Evolutionary conservation across 164 flowering plant genomes (phyloP), one percentile per base, ranked within the genome.

Genomic region (Litsea cubeba): DNA sequence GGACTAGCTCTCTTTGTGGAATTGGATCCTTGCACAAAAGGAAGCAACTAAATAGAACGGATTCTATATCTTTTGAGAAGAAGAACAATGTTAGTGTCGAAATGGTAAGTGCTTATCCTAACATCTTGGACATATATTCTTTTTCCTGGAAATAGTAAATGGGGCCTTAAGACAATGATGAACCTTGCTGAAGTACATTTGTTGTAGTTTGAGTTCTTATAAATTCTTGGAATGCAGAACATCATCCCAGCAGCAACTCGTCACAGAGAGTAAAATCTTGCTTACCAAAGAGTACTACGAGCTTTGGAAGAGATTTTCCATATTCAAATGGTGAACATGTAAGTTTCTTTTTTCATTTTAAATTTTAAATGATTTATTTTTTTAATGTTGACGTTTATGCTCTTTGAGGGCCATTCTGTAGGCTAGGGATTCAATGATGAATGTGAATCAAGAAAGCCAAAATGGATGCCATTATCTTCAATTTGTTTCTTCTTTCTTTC

Each of bases 1-100:
- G 71, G 74, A 50, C 70, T 26, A 79, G 80, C 74, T 68, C 87
- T 23, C 49, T 67, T 18, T 80, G 65, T 70, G 74, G 74, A 69
- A 40, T 74, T 75, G 84, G 77, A 65, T 85, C 91, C 14, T 71
- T 83, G 35, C 79, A 54, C 51, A 86, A 76, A 72, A 76, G 66
- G 72, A 85, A 77, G 74, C 82, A n/a, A 60, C 76, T 10, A 24
- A 75, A 26, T 46, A 81, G 74, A 49, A 68, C 22, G 75, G 84
- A 82, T 72, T 62, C 83, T 26, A 76, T 87, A 62, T 76, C 75
- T 81, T 76, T 84, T 23, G 84, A 72, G 74, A 80, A 57, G 79
- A 79, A 74, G 51, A 72, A 20, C 49, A 77, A 68, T 73, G 30
- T 73, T 63, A 76, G 84, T 49, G 26, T 65, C 82, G 74, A 83